Conservation (phyloP, 2,329 filamentous ascomycete species). For the Colletotrichum sp. region DNA sequence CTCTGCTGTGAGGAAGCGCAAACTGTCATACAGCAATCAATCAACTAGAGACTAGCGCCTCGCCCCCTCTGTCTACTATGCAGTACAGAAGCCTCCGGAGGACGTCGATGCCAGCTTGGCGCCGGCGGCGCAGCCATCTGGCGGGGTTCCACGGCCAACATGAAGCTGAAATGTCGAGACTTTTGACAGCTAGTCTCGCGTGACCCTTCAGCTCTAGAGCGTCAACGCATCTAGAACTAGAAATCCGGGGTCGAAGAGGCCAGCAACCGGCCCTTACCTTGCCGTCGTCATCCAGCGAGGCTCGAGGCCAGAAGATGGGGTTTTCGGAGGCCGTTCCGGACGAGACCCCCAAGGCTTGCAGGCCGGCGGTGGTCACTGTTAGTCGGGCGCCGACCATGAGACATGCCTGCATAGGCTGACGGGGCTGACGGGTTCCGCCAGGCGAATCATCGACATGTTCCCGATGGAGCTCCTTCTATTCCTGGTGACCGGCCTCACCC, state of each 20-base stretch:
- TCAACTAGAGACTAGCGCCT: background rate
- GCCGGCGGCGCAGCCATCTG: background rate
- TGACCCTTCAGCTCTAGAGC: background rate
- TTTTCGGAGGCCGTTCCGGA: background rate
- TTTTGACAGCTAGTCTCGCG: background rate
- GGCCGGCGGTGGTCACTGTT: background rate
- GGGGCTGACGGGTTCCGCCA: background rate
- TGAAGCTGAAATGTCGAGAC: background rate
- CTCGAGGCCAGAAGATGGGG: background rate
- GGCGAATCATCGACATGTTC: background rate
- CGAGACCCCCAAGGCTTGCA: background rate
- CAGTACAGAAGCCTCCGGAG: background rate
- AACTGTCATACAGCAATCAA: background rate
- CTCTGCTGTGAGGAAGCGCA: background rate
- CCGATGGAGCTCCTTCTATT: background rate
- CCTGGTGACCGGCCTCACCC: background rate
- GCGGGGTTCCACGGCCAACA: background rate
- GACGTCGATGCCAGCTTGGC: background rate
- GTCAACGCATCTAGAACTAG: background rate
- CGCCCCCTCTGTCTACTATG: background rate
- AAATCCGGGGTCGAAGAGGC: background rate
- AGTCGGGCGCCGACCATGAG: constrained; percentile 6
- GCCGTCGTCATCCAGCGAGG: background rate
- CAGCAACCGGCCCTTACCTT: background rate
- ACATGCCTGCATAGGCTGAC: background rate